Base-by-base conservation (phyloP, 2,329 filamentous ascomycete genomes). In the Fusarium equiseti region DNA sequence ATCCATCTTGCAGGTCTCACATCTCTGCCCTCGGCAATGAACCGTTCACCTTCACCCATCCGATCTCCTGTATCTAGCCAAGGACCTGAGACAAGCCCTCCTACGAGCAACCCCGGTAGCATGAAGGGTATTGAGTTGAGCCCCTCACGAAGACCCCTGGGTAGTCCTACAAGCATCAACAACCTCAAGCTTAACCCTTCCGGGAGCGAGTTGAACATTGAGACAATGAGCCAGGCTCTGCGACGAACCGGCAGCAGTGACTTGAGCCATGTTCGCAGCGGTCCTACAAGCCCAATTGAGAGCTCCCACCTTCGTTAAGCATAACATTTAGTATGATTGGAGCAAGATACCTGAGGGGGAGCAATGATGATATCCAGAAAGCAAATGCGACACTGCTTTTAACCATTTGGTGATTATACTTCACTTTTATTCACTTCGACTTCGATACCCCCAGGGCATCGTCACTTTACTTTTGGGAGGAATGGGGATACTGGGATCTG, bases 211-310 rank as follows among this genome's bases (percentile, higher is more conserved):
- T 83, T 98, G 64, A 94, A 92, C 63, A 92, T 98, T 71, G 94
- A 98, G 84, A 98, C 95, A 6, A 97, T 98, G 95, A 88, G 91
- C 55, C 94, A 98, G 81, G 95, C 94, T 18, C 83, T 98, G 76
- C 87, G 92, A 77, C 91, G 93, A 79, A 97, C 94, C 16, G 93
- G 90, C 46, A 97, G 94, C 80, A 89, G 92, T 20, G 95, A 98
- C 78, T 82, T 98, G 61, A 84, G 85, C 71, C 83, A 81, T 50
- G 77, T 84, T 50, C 82, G 86, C 66, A 90, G 89, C 79, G 81
- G 84, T 54, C 88, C 89, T 6, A 81, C 85, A 35, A 91, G 89
- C 74, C 89, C 89, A 2, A 81, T 88, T 32, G 87, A 89, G 48
- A 73, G 61, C 10, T 71, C 77, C 18, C 73, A 71, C 55, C 77